These are phyloP conservation scores for Solanum chacoense DNA, from an alignment of 305 asterid species.

Conservation along the genomic window DNA sequence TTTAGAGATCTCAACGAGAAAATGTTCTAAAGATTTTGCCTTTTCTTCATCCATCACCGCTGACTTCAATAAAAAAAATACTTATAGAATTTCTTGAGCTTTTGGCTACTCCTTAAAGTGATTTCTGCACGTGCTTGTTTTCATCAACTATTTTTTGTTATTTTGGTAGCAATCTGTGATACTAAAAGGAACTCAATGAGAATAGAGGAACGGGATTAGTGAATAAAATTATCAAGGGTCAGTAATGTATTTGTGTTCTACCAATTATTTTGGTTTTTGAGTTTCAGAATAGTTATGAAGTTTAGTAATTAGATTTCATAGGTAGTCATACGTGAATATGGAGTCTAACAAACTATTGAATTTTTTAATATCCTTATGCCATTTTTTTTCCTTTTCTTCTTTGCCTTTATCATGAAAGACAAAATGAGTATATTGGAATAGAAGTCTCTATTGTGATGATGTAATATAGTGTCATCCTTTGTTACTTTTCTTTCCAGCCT, in stretches of 20 bases:
- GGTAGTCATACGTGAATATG: not conserved
- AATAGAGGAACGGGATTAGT: not conserved
- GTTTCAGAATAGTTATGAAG: not conserved
- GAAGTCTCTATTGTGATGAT: not conserved
- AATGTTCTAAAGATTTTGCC: not conserved
- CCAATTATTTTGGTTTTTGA: not conserved
- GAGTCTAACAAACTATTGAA: not conserved
- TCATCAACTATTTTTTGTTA: not conserved
- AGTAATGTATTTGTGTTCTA: not conserved
- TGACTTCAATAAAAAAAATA: not conserved
- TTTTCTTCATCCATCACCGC: not conserved
- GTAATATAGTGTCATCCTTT: not conserved
- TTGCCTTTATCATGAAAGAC: not conserved
- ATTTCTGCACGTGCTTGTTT: not conserved
- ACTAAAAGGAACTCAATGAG: not conserved
- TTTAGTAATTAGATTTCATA: not conserved
- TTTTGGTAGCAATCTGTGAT: not conserved
- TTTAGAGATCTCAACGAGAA: not conserved
- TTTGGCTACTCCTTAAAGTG: not conserved
- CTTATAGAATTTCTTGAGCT: not conserved
- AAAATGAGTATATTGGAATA: not conserved
- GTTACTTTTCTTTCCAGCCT: not conserved
- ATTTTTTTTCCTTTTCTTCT: not conserved
- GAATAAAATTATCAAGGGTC: not conserved
- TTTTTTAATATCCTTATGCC: not conserved